Conservation (phyloP, 169 alveolate species). For the Condylostoma magnum region DNA sequence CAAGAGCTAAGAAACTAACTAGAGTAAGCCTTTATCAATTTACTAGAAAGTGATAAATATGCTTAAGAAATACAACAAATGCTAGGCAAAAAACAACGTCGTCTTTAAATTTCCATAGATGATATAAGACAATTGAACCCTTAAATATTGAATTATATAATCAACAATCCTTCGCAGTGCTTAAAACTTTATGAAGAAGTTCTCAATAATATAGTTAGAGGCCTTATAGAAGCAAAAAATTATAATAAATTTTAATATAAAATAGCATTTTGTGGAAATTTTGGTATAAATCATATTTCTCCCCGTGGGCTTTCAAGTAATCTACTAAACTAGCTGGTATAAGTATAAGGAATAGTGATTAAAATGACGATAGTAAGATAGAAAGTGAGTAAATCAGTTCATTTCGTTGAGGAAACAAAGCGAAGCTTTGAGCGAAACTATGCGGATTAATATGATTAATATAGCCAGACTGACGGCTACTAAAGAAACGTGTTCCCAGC, state of each 20-base stretch:
- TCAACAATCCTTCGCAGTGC: neutral
- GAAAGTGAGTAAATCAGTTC: slow-evolving; percentile 86
- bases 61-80: neutral
- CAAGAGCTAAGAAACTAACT: neutral
- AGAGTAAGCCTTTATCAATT: neutral
- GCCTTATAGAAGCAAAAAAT: neutral
- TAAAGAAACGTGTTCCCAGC: slow-evolving; percentile 73
- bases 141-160: neutral
- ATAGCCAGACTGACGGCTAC: slow-evolving; percentile 53
- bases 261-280: slow-evolving; percentile 93
- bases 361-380: slow-evolving; percentile 93
- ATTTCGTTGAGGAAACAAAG: slow-evolving; percentile 88
- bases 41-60: neutral
- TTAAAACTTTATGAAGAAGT: neutral
- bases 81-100: neutral
- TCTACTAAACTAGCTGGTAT: slow-evolving; percentile 88
- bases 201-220: neutral
- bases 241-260: slow-evolving; percentile 22
- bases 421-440: slow-evolving; percentile 80
- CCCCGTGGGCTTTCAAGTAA: slow-evolving; percentile 96
- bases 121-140: neutral
- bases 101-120: neutral
- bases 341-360: slow-evolving; percentile 96
- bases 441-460: slow-evolving; percentile 78
- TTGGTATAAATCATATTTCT: slow-evolving; percentile 94